Base-by-base conservation (phyloP, 306 rosid species). In the Cicer chorassanicum region DNA sequence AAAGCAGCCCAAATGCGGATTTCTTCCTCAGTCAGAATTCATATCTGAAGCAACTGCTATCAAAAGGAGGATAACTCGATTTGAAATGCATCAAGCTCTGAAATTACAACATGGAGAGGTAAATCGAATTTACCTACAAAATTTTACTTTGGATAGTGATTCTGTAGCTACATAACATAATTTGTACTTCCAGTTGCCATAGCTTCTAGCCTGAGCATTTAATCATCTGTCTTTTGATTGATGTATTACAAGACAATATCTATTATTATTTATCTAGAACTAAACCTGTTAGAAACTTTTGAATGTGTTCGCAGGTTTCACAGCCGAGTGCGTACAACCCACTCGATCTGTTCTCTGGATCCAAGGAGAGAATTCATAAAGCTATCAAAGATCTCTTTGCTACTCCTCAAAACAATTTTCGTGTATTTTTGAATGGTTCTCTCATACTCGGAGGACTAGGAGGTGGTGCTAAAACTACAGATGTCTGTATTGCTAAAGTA, bases 361-460 rank as follows among this genome's bases (percentile, higher is more conserved):
- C 87, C 41, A 86, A 84, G 78, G 97, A 87, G 76, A 89, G 89
- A 79, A 80, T 95, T 81, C 82, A 78, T 62, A 90, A 88, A 81
- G 96, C 97, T 70, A 62, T 92, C 44, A 85, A 65, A 76, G 81
- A 88, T 86, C 98, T 95, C 78, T 86, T 92, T 64, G 19, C 82
- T 38, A 90, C 92, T 69, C 97, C 99, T 67, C 99, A 95, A 80
- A 95, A 95, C 83, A 95, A 92, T 82, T 90, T 95, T 45, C 96
- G 93, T 18, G 96, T 95, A 76, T 92, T 95, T 78, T 79, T 87
- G 57, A 82, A 95, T 75, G 97, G 99, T 76, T 85, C 89, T 80
- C 86, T 87, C 83, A 79, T 88, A 86, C 88, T 90, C 81, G 99
- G 98, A 84, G 87, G 83, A 40, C 81, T 89, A 72, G 99, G 98